A percentile compares a stretch with the other conserved stretches of the same genome.
phyloP scores from a whole-genome alignment of 176 grass and related monocot genomes.

The Eremochloa ophiuroides region DNA sequence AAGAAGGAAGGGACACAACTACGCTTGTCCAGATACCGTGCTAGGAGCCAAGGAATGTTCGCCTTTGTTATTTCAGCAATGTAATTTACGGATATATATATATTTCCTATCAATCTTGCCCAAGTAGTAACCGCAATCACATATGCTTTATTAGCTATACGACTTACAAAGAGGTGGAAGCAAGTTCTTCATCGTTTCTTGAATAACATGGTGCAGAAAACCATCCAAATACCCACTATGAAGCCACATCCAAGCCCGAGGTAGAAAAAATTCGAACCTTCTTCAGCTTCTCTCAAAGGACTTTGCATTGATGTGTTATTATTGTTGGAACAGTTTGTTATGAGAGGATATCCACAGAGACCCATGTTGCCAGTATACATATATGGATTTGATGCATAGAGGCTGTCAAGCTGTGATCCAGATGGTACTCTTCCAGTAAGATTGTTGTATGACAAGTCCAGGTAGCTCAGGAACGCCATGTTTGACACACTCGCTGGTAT shows the following conservation, averaged over 20 bases:
- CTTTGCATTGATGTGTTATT: no score
- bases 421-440: constrained; percentile 28
- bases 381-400: constrained; percentile 9
- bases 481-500: constrained; percentile 19
- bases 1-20: no score
- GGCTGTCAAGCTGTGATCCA: constrained; percentile 23
- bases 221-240: constrained; percentile 13
- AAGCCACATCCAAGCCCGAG: background rate
- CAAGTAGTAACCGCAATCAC: background rate
- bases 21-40: background rate
- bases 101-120: background rate
- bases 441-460: constrained; percentile 46
- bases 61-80: background rate
- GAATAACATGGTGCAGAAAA: constrained; percentile 10
- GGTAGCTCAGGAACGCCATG: constrained; percentile 11
- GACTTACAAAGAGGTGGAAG: background rate
- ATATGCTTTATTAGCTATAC: background rate
- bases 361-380: constrained; percentile 28
- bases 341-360: constrained; percentile 15
- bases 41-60: background rate
- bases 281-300: background rate
- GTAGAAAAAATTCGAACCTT: background rate
- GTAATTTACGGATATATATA: background rate
- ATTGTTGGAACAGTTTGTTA: background rate
- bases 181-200: constrained; percentile 6